A percentile compares a stretch with the other conserved stretches of the same genome.
These are phyloP conservation scores for Cryptosporidium xiaoi DNA, from an alignment of 169 alveolate species.

Conservation along the genomic window DNA sequence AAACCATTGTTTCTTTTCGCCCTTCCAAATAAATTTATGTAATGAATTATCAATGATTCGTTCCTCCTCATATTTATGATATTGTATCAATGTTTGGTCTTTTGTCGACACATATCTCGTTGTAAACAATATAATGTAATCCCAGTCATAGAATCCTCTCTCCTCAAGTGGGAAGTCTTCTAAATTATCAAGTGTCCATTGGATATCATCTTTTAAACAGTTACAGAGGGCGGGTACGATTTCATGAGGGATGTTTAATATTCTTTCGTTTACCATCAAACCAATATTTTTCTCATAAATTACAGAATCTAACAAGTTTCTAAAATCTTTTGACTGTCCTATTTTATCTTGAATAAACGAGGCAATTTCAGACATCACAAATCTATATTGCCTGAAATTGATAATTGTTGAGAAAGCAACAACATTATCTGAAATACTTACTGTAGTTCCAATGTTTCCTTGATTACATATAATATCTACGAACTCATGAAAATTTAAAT, in stretches of 20 bases:
- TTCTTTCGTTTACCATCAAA: slow-evolving; percentile 35
- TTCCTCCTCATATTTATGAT: slow-evolving; percentile 56
- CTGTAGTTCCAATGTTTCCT: slow-evolving; percentile 72
- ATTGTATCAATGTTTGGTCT: slow-evolving; percentile 4
- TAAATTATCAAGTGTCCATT: slow-evolving; percentile 55
- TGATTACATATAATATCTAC: slow-evolving; percentile 70
- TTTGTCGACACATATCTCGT: slow-evolving; percentile 18
- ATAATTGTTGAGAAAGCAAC: slow-evolving; percentile 54
- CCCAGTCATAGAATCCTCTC: slow-evolving; percentile 59
- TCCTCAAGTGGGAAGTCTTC: slow-evolving; percentile 34
- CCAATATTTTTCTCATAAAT: slow-evolving; percentile 54
- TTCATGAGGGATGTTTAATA: slow-evolving; percentile 42
- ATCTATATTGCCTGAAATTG: slow-evolving; percentile 43
- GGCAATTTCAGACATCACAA: slow-evolving; percentile 4
- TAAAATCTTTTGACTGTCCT: slow-evolving; percentile 1
- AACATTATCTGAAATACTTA: slow-evolving; percentile 33
- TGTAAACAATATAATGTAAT: slow-evolving; percentile 34
- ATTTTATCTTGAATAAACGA: slow-evolving; percentile 2
- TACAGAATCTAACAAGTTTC: slow-evolving; percentile 29
- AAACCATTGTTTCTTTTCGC: slow-evolving; percentile 31
- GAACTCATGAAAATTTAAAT: slow-evolving; percentile 34
- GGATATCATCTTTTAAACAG: slow-evolving; percentile 29
- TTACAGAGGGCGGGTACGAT: slow-evolving; percentile 46
- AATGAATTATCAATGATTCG: slow-evolving; percentile 20
- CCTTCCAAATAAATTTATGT: slow-evolving; percentile 31